Evolutionary conservation across 257 asterid genomes (phyloP).

Genomic region (Nicotiana noctiflora): DNA sequence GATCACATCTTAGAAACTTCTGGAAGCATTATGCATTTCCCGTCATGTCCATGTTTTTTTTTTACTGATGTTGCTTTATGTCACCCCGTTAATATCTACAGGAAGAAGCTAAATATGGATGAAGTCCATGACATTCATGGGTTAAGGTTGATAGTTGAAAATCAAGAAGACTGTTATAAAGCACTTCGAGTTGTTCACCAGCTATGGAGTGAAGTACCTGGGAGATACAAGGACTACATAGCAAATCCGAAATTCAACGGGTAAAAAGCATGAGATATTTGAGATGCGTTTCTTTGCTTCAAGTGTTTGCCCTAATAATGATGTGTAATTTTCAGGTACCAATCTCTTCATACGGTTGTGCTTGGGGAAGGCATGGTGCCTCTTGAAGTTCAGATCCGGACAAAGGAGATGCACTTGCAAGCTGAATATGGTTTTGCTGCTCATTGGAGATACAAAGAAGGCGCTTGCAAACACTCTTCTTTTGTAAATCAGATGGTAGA

Average conservation of each 20-base stretch:
- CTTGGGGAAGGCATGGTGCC: constrained; percentile 67
- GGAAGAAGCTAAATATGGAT: constrained; percentile 86
- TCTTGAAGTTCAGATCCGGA: constrained; percentile 89
- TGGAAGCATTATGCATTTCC: not conserved
- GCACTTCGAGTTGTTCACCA: constrained; percentile 66
- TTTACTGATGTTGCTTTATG: not conserved
- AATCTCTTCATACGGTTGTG: constrained; percentile 86
- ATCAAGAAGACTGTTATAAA: constrained; percentile 81
- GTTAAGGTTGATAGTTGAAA: constrained; percentile 77
- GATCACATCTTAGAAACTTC: not conserved
- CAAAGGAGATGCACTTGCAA: constrained; percentile 95
- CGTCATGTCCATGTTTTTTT: not conserved
- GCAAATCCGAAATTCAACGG: constrained; percentile 71
- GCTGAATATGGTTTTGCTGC: constrained; percentile 99
- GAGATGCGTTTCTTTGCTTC: not conserved
- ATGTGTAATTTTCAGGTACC: constrained; percentile 49
- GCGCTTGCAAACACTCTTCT: constrained; percentile 66
- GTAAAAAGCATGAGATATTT: constrained; percentile 31
- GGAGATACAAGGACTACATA: constrained; percentile 87
- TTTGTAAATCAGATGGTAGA: constrained; percentile 95
- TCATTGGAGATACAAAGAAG: constrained; percentile 98
- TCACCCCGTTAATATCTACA: constrained; percentile 18
- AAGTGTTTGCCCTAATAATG: constrained; percentile 1
- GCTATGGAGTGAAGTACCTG: constrained; percentile 82
- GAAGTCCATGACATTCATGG: constrained; percentile 94